Evolutionary conservation across 2,329 filamentous ascomycete species (phyloP).

Genomic region (Talaromyces sp.): DNA sequence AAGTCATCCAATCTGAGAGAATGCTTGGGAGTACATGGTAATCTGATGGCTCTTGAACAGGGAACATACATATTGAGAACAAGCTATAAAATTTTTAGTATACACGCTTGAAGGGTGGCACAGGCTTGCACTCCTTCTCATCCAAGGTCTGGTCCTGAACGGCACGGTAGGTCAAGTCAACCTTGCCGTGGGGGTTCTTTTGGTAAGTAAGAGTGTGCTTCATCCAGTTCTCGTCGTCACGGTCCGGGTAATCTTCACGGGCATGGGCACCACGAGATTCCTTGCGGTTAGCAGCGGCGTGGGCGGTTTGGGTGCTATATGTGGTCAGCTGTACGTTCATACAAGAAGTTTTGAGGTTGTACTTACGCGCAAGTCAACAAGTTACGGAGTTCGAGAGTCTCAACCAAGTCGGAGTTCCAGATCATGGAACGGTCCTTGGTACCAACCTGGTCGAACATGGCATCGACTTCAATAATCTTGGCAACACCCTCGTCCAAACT

Average conservation of each 20-base stretch:
- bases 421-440: conserved; percentile 99
- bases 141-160: conserved; percentile 84
- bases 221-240: conserved; percentile 97
- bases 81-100: conserved; percentile 41
- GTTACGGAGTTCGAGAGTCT: conserved; percentile 94
- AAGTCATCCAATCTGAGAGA: conserved; percentile 3
- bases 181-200: conserved; percentile 83
- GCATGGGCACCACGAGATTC: conserved; percentile 97
- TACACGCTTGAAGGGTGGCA: conserved; percentile 85
- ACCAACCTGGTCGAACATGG: conserved; percentile 75
- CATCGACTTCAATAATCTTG: conserved; percentile 82
- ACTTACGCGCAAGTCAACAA: conserved; percentile 93
- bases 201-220: conserved; percentile 98
- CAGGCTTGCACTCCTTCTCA: conserved; percentile 91
- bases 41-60: neutral
- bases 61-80: neutral
- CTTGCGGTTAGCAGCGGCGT: conserved; percentile 87
- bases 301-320: conserved; percentile 79
- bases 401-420: conserved; percentile 97
- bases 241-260: conserved; percentile 92
- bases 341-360: conserved; percentile 12
- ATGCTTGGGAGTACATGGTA: neutral
- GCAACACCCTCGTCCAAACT: conserved; percentile 88
- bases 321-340: conserved; percentile 16
- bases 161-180: conserved; percentile 80